Evolutionary conservation across 371 early-diverging fungal genomes (phyloP).

Genomic region (Lichtheimia corymbifera): DNA sequence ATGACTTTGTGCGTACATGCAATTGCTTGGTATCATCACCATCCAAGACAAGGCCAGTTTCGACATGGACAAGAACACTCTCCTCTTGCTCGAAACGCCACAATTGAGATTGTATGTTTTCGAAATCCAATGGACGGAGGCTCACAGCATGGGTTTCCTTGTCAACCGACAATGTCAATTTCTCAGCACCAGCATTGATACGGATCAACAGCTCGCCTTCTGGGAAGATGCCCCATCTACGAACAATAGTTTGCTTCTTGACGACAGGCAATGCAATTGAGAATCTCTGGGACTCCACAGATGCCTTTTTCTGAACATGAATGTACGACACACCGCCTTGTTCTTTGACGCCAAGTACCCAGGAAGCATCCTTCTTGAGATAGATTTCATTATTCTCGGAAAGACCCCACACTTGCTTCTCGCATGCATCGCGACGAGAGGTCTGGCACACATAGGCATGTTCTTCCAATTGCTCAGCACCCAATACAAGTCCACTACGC

Average conservation of each 20-base stretch:
- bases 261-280: slow-evolving; percentile 41
- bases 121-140: slow-evolving; percentile 31
- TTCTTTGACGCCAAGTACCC: slow-evolving; percentile 55
- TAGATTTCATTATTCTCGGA: slow-evolving; percentile 40
- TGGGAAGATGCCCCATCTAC: slow-evolving; percentile 46
- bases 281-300: slow-evolving; percentile 33
- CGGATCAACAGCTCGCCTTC: slow-evolving; percentile 37
- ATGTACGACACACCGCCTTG: slow-evolving; percentile 44
- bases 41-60: slow-evolving; percentile 54
- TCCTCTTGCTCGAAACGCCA: slow-evolving; percentile 40
- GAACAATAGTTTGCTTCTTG: slow-evolving; percentile 26
- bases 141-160: slow-evolving; percentile 28
- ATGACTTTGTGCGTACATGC: slow-evolving; percentile 23
- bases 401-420: slow-evolving; percentile 28
- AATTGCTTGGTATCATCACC: slow-evolving; percentile 26
- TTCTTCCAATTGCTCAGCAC: slow-evolving; percentile 40
- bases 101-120: slow-evolving; percentile 40
- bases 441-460: slow-evolving; percentile 45
- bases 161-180: slow-evolving; percentile 36
- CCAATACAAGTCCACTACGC: slow-evolving; percentile 47
- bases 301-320: slow-evolving; percentile 34
- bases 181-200: slow-evolving; percentile 18
- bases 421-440: slow-evolving; percentile 23
- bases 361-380: slow-evolving; percentile 35
- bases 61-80: slow-evolving; percentile 49